Conservation (phyloP, 2,329 filamentous ascomycete genomes). For the Ophiostoma sp. region DNA sequence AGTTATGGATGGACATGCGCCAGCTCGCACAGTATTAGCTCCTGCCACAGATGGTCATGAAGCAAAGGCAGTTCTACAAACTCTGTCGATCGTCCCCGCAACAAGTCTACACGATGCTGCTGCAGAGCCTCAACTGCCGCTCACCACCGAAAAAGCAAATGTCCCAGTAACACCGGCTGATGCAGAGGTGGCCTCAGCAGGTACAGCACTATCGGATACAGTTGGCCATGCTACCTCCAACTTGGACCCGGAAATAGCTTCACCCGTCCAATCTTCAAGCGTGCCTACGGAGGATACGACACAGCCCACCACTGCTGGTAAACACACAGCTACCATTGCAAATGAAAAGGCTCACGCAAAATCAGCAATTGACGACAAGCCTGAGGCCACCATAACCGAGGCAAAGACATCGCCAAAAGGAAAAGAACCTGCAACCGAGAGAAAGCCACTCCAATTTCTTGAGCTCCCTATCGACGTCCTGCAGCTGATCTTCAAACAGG, state of each 20-base stretch:
- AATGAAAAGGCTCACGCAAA: neutral
- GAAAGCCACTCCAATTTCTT: constrained; percentile 50
- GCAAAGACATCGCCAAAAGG: neutral
- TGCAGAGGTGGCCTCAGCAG: neutral
- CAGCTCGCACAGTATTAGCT: too few species aligned
- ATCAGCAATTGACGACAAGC: neutral
- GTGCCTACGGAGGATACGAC: neutral
- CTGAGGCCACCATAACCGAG: neutral
- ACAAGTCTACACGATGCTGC: neutral
- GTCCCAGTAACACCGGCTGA: neutral
- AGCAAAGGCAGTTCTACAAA: neutral
- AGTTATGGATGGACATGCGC: neutral
- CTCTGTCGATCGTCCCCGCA: neutral
- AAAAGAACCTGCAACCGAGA: neutral
- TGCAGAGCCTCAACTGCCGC: neutral
- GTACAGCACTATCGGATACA: neutral
- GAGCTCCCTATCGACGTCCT: constrained; percentile 75
- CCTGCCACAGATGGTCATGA: too few species aligned
- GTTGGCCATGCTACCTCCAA: neutral
- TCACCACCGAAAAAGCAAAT: neutral
- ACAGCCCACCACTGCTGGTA: neutral
- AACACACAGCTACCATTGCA: neutral
- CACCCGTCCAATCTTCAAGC: neutral
- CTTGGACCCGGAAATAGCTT: neutral
- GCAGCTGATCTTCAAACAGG: constrained; percentile 74